Percentiles rank a stretch among this genome's conserved stretches.
These are phyloP conservation scores for Warburgia ugandensis DNA, from an alignment of 164 flowering plant genomes.

Conservation along the genomic window DNA sequence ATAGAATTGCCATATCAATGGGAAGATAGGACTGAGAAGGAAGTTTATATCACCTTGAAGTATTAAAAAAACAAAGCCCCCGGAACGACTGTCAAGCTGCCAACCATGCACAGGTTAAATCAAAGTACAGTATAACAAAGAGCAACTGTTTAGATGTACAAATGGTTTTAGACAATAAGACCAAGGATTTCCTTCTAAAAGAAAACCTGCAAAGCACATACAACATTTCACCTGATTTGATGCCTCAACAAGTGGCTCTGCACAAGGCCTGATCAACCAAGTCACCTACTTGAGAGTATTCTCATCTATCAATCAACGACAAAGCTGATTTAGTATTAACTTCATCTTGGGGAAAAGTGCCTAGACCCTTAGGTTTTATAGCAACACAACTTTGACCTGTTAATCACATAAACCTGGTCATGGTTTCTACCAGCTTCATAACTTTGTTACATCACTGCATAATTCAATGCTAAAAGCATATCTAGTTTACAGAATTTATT, in stretches of 20 bases:
- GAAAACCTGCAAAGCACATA: constrained; percentile 30
- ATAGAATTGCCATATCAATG: constrained; percentile 25
- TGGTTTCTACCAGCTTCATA: background rate
- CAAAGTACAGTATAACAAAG: constrained; percentile 16
- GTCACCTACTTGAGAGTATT: constrained; percentile 54
- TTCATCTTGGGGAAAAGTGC: constrained; percentile 18
- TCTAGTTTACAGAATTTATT: background rate
- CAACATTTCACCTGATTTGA: constrained; percentile 47
- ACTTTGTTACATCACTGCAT: no score
- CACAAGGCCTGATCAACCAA: constrained; percentile 66
- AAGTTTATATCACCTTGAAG: constrained; percentile 30
- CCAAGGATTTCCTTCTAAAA: constrained; percentile 11
- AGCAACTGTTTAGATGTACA: constrained; percentile 5
- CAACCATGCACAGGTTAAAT: constrained; percentile 26
- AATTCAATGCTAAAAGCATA: background rate
- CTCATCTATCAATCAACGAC: constrained; percentile 76
- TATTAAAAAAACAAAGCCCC: constrained; percentile 22
- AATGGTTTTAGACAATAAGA: constrained; percentile 13
- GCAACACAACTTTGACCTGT: constrained; percentile 3
- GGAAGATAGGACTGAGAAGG: constrained; percentile 23
- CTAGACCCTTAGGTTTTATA: constrained; percentile 24
- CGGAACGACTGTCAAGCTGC: constrained; percentile 38
- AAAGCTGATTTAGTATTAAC: constrained; percentile 49
- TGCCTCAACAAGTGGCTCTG: constrained; percentile 37
- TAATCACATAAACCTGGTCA: background rate